A percentile compares a stretch with the other conserved stretches of the same genome.
Evolutionary conservation across 495 filamentous ascomycete species (phyloP).

Genomic region (Diplogelasinospora grovesii): DNA sequence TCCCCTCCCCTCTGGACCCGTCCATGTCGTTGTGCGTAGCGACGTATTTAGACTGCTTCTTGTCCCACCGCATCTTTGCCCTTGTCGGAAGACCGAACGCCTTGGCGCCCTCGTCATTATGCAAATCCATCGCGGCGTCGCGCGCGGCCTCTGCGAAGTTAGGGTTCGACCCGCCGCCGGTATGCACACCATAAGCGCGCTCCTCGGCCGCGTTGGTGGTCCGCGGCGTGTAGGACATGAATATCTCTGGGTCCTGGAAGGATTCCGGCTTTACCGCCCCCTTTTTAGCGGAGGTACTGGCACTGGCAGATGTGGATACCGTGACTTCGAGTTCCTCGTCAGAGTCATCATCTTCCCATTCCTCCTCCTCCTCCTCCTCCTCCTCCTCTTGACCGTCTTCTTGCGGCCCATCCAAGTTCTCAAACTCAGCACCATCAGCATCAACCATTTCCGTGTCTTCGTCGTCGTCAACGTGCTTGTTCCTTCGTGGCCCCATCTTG

Average conservation of each 20-base stretch:
- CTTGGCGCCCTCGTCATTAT: slow-evolving; percentile 72
- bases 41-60: slow-evolving; percentile 94
- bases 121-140: slow-evolving; percentile 80
- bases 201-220: slow-evolving; percentile 75
- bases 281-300: slow-evolving; percentile 46
- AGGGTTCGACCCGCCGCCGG: slow-evolving; percentile 53
- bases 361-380: slow-evolving; percentile 3
- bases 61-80: slow-evolving; percentile 87
- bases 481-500: slow-evolving; percentile 48
- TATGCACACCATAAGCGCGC: slow-evolving; percentile 84
- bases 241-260: slow-evolving; percentile 80
- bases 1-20: slow-evolving; percentile 76
- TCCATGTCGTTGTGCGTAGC: slow-evolving; percentile 85
- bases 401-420: too few relatives aligned
- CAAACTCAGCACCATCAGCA: slow-evolving; percentile 34
- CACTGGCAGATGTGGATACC: too few relatives aligned
- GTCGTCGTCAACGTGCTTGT: slow-evolving; percentile 26
- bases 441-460: slow-evolving; percentile 27
- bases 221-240: slow-evolving; percentile 89
- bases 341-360: slow-evolving; percentile 47
- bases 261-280: slow-evolving; percentile 39
- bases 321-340: slow-evolving; percentile 78
- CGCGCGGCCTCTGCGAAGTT: slow-evolving; percentile 82
- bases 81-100: slow-evolving; percentile 66
- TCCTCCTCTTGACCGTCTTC: too few relatives aligned